A percentile compares a stretch with the other conserved stretches of the same genome.
phyloP scores from a whole-genome alignment of 1,139 yeast genomes.

The Williopsis jadinii region DNA sequence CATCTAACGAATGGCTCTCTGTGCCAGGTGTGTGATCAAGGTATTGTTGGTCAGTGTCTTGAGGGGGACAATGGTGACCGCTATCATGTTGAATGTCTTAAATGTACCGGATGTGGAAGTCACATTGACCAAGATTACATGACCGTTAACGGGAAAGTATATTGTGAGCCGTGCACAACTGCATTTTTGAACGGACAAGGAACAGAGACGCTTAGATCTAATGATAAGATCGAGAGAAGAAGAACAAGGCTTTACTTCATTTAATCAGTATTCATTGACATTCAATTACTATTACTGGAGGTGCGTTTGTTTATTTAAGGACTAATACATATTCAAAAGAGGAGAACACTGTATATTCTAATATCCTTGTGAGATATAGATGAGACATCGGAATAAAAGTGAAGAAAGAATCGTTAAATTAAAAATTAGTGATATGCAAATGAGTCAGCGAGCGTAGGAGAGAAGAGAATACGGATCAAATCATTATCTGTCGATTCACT shows the following conservation, averaged over 20 bases:
- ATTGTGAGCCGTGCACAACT: conserved; percentile 37
- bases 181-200: conserved; percentile 3
- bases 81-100: conserved; percentile 60
- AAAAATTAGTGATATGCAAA: no score
- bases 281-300: not conserved
- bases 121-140: conserved; percentile 50
- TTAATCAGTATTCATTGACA: not conserved
- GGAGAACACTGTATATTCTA: no score
- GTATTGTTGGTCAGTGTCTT: conserved; percentile 88
- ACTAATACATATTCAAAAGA: no score
- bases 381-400: no score
- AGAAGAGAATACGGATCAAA: no score
- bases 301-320: not conserved
- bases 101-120: conserved; percentile 44
- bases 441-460: no score
- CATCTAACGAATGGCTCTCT: conserved; percentile 69
- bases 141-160: conserved; percentile 40
- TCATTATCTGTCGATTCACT: not conserved
- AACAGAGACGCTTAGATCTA: not conserved
- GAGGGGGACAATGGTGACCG: conserved; percentile 65
- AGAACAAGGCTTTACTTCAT: conserved; percentile 17
- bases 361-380: no score
- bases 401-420: no score
- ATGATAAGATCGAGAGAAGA: conserved; percentile 14
- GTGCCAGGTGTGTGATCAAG: conserved; percentile 62